phyloP scores from a whole-genome alignment of 2,329 filamentous ascomycete species.

The Tympanopsis confertula region DNA sequence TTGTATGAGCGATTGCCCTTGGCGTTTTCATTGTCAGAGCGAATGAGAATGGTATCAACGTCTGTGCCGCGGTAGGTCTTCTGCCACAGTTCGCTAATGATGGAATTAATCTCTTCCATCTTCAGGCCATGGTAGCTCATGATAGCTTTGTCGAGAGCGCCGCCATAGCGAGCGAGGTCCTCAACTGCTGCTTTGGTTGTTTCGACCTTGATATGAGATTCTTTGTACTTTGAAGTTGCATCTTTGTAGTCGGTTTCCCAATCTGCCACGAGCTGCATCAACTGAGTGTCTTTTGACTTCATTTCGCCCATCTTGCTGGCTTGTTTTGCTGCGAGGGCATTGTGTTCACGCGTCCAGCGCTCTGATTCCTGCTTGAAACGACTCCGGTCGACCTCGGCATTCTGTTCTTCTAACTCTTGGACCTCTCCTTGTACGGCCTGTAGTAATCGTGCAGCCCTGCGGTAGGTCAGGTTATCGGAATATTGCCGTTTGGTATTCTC shows the following conservation, averaged over 20 bases:
- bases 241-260: slow-evolving; percentile 82
- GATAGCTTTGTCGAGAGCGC: slow-evolving; percentile 85
- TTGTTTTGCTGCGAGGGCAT: slow-evolving; percentile 60
- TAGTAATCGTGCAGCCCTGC: slow-evolving; percentile 61
- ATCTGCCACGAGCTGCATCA: slow-evolving; percentile 61
- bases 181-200: slow-evolving; percentile 89
- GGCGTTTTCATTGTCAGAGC: slow-evolving; percentile 72
- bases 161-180: slow-evolving; percentile 71
- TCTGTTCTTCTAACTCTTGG: slow-evolving; percentile 60
- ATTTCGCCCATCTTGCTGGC: slow-evolving; percentile 66
- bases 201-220: slow-evolving; percentile 78
- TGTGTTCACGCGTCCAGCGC: slow-evolving; percentile 54
- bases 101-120: slow-evolving; percentile 96
- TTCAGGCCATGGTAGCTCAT: slow-evolving; percentile 94
- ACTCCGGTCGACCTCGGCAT: slow-evolving; percentile 72
- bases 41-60: slow-evolving; percentile 91
- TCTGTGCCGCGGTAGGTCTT: slow-evolving; percentile 94
- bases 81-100: slow-evolving; percentile 93
- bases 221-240: slow-evolving; percentile 68
- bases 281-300: slow-evolving; percentile 73
- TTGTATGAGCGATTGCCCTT: slow-evolving; percentile 77
- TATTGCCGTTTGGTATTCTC: slow-evolving; percentile 80
- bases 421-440: slow-evolving; percentile 61
- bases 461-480: slow-evolving; percentile 75
- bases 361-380: slow-evolving; percentile 61